Conservation (phyloP, 2,329 filamentous ascomycete species). For the Diaporthe vaccinii region DNA sequence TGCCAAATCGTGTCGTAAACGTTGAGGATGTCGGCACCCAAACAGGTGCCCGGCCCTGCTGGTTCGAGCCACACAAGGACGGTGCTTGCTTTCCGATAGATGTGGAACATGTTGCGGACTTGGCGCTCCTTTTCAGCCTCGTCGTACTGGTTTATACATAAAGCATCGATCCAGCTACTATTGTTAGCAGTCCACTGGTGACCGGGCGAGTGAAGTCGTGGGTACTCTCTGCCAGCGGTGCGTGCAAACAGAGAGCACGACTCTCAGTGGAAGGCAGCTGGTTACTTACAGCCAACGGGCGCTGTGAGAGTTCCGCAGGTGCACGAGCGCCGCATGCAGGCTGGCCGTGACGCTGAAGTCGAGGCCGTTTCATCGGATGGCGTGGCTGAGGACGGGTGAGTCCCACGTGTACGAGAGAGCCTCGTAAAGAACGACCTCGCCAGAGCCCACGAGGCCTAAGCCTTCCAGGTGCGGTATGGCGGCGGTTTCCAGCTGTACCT, state of each 20-base stretch:
- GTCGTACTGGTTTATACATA: not conserved
- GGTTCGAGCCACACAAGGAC: not conserved
- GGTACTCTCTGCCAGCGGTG: not conserved
- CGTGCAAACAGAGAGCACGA: not conserved
- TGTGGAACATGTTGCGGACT: slow-evolving; percentile 9
- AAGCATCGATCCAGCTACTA: not conserved
- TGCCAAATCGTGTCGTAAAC: not conserved
- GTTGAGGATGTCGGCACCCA: not conserved
- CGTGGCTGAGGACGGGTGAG: not conserved
- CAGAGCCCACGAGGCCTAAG: not conserved
- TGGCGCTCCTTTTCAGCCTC: not conserved
- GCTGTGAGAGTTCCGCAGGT: not conserved
- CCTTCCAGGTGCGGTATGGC: not conserved
- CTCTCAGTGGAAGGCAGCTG: not conserved
- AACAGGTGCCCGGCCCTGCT: not conserved
- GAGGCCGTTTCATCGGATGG: not conserved
- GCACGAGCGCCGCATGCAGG: slow-evolving; percentile 4
- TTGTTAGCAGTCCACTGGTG: not conserved
- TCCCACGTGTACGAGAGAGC: not conserved
- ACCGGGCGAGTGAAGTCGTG: not conserved
- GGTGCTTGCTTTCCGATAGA: not conserved
- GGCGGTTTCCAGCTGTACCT: not conserved
- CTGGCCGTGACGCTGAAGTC: not conserved
- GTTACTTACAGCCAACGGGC: not conserved
- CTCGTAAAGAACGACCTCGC: not conserved